phyloP scores from a whole-genome alignment of 139 green algal genomes.

The Chlorella vulgaris region DNA sequence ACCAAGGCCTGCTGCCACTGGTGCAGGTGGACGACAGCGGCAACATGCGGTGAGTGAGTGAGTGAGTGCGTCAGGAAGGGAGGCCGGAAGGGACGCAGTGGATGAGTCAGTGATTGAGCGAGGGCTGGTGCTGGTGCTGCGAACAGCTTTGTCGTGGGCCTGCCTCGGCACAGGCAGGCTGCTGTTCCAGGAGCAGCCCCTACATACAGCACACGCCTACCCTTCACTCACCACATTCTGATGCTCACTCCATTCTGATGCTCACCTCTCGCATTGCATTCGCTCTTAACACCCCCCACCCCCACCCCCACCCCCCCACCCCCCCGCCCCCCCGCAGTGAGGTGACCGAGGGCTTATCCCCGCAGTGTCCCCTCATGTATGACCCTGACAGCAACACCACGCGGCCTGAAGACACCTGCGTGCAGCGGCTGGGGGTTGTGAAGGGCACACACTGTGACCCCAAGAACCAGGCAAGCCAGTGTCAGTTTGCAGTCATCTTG shows the following conservation, averaged over 20 bases:
- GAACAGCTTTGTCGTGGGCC: too few species aligned
- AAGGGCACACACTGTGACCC: constrained; percentile 17
- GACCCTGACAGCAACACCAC: constrained; percentile 19
- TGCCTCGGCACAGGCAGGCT: too few species aligned
- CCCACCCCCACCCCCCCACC: too few species aligned
- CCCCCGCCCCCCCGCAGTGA: constrained; percentile 21
- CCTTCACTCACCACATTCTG: too few species aligned
- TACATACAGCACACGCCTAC: too few species aligned
- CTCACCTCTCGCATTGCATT: too few species aligned
- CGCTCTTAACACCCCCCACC: too few species aligned
- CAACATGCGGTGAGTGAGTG: constrained; percentile 32
- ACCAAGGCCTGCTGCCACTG: constrained; percentile 46
- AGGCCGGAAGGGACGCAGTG: neutral
- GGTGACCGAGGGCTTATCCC: constrained; percentile 34
- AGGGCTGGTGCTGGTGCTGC: too few species aligned
- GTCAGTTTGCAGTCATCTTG: neutral
- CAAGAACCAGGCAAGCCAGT: constrained; percentile 17
- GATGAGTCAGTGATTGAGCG: too few species aligned
- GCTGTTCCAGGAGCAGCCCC: too few species aligned
- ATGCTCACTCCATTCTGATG: too few species aligned
- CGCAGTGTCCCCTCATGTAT: constrained; percentile 9
- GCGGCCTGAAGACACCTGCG: constrained; percentile 4
- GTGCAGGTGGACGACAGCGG: constrained; percentile 36
- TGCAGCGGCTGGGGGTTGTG: constrained; percentile 9
- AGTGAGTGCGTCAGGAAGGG: neutral